Evolutionary conservation across 2,329 filamentous ascomycete genomes (phyloP), one percentile per base, ranked within the genome.

Genomic region (Phialophora chinensis): DNA sequence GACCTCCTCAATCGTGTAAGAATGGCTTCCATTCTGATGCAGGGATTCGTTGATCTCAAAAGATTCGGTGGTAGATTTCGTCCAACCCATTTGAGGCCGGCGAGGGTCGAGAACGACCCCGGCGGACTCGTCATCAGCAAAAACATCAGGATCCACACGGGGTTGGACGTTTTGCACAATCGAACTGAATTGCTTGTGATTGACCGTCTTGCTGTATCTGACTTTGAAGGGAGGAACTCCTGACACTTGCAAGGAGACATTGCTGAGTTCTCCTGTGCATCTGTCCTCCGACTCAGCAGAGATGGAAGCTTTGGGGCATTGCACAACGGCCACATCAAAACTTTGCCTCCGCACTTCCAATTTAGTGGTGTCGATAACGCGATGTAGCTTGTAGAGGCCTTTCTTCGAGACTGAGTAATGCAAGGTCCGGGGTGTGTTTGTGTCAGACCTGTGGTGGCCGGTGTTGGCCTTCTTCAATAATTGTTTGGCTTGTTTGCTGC

Each of bases 111-210:
- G 81, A 50, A 93, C 75, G 20, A 84, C 84, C 23, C 84, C 84
- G 1, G 86, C 83, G 29, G 81, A 83, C 57, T 85, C 82, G 53
- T 87, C 84, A 58, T 85, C 85, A n/a, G 90, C 79, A 42, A 96
- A 82, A 0, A 93, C 92, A 0, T 92, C 96, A 2, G 86, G 83
- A 73, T 93, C 90, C 42, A 91, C 91, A 57, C 97, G 93, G 0
- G 95, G 93, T 73, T 97, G 93, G 53, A 99, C 87, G 74, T 92
- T 97, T 78, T 98, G 93, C 73, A 96, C 94, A 69, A 94, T 92
- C 72, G 93, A 92, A 67, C 91, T 91, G 72, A 90, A 89, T 70
- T 96, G 88, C 70, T 91, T 90, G 68, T 88, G 88, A 72, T 98
- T 97, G 72, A 97, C 89, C 6, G 88, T 90, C 62, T 93, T 90